Evolutionary conservation across 2,329 filamentous ascomycete species (phyloP).

Genomic region (Sodiomyces alkalinus): DNA sequence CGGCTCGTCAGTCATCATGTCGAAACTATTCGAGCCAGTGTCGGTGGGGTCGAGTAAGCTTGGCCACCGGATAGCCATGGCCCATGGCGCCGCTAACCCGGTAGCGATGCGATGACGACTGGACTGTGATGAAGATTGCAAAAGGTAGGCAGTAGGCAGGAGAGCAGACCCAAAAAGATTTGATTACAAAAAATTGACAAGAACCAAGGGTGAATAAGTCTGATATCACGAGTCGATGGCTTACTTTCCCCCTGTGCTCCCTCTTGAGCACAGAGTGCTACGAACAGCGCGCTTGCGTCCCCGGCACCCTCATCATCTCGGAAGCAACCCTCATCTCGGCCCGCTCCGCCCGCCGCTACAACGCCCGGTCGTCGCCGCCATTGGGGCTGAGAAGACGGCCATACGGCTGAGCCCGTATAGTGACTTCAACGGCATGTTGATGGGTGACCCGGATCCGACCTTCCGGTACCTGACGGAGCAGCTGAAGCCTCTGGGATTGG

Average conservation of each 20-base stretch:
- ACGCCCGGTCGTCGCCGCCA: constrained; percentile 24
- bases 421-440: constrained; percentile 43
- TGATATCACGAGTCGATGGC: no score
- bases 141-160: no score
- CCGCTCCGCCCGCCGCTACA: constrained; percentile 26
- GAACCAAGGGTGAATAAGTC: no score
- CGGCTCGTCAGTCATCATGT: no score
- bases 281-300: constrained; percentile 16
- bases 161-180: no score
- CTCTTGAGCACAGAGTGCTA: constrained; percentile 16
- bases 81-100: constrained; percentile 10
- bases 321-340: constrained; percentile 40
- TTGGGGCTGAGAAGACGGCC: constrained; percentile 33
- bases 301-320: constrained; percentile 34
- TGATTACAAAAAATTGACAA: no score
- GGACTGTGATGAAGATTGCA: constrained; percentile 6
- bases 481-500: constrained; percentile 34
- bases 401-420: constrained; percentile 44
- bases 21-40: constrained; percentile 7
- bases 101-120: constrained; percentile 10
- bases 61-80: constrained; percentile 8
- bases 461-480: constrained; percentile 39
- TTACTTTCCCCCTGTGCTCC: no score
- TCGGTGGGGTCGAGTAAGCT: constrained; percentile 8
- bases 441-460: constrained; percentile 40